phyloP scores from a whole-genome alignment of 1,284 basidiomycete genomes.

The Sutorius eximius region DNA sequence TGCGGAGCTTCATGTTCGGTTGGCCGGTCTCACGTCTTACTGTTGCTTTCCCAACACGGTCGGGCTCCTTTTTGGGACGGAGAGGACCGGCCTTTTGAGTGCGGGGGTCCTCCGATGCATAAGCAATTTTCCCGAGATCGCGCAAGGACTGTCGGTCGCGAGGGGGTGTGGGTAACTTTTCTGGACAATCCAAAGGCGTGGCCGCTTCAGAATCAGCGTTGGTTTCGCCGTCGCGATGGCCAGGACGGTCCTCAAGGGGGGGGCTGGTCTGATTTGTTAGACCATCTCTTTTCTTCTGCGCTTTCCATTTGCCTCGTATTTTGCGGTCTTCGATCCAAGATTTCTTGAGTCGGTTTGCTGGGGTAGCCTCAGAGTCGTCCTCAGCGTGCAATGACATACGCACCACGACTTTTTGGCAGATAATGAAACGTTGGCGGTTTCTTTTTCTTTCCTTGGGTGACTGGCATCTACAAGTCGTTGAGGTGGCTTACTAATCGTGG shows the following conservation, averaged over 20 bases:
- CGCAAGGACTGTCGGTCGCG: constrained; percentile 42
- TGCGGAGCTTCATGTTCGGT: constrained; percentile 77
- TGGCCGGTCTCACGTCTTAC: constrained; percentile 47
- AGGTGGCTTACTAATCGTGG: constrained; percentile 30
- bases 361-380: constrained; percentile 6
- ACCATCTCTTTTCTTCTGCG: constrained; percentile 67
- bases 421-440: constrained; percentile 71
- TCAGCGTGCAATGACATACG: constrained; percentile 9
- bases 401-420: constrained; percentile 63
- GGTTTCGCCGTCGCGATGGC: constrained; percentile 10
- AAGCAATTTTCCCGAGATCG: constrained; percentile 60
- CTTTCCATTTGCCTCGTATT: constrained; percentile 74
- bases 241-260: not conserved
- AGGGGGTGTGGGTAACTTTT: not conserved
- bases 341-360: constrained; percentile 73
- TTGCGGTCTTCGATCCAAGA: constrained; percentile 73
- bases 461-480: constrained; percentile 13
- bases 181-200: not conserved
- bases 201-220: not conserved
- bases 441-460: constrained; percentile 37
- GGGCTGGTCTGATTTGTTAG: constrained; percentile 21
- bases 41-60: constrained; percentile 22
- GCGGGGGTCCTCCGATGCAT: constrained; percentile 56
- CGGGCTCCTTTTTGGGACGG: constrained; percentile 22
- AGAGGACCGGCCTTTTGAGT: constrained; percentile 53